A percentile compares a stretch with the other conserved stretches of the same genome.
phyloP scores from a whole-genome alignment of 352 stramenopile genomes.

The Peronospora farinosa region DNA sequence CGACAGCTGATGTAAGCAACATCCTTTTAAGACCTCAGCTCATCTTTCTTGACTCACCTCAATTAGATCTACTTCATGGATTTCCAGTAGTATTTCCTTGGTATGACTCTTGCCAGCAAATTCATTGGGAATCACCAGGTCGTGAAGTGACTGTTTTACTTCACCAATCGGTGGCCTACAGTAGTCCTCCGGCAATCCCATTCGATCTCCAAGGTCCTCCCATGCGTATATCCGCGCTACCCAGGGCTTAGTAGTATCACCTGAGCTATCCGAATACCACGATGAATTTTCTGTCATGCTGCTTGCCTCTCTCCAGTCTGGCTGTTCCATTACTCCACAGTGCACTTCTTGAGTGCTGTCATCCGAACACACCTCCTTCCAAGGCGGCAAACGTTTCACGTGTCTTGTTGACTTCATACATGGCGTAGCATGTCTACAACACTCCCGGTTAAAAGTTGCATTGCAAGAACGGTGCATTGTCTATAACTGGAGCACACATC shows the following conservation, averaged over 20 bases:
- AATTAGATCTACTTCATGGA: conserved; percentile 51
- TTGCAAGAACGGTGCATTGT: conserved; percentile 9
- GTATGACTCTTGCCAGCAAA: conserved; percentile 9
- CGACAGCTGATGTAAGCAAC: conserved; percentile 7
- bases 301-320: conserved; percentile 21
- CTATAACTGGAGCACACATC: background rate
- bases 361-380: conserved; percentile 29
- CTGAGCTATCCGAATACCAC: conserved; percentile 21
- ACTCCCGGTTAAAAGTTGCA: conserved; percentile 3
- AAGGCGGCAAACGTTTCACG: conserved; percentile 1
- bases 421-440: conserved; percentile 1
- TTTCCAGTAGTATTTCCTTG: conserved; percentile 24
- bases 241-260: conserved; percentile 28
- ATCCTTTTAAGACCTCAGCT: background rate
- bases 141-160: conserved; percentile 16
- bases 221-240: conserved; percentile 30
- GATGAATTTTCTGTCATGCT: conserved; percentile 37
- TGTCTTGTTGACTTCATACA: conserved; percentile 5
- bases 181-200: conserved; percentile 15
- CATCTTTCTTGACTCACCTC: conserved; percentile 34
- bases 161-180: conserved; percentile 12
- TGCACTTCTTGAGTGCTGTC: conserved; percentile 28
- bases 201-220: conserved; percentile 38
- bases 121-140: conserved; percentile 21
- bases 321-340: conserved; percentile 5